Base-by-base conservation (phyloP, 179 eudicot genomes). In the Actinidia polygama region DNA sequence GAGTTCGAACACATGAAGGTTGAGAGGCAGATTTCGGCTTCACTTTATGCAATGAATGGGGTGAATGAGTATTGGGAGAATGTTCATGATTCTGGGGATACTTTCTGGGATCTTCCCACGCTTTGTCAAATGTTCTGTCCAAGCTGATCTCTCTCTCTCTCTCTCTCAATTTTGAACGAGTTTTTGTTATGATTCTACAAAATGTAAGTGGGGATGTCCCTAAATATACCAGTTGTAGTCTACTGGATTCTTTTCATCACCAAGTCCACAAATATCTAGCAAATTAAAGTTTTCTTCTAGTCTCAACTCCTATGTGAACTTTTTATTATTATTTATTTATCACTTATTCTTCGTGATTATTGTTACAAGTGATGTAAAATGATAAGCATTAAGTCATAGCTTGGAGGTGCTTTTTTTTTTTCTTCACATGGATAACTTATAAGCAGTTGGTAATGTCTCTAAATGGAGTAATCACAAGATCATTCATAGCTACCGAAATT, bases 21-120 rank as follows among this genome's bases (percentile, higher is more conserved):
- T 74, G 96, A 95, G 64, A 89, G 90, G 83, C 93, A 89, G 81
- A 89, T 92, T 68, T 88, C 94, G 23, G 85, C 90, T 59, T 89
- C 97, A 0, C 83, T 92, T 77, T 91, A 89, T 12, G 84, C 89
- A 0, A 84, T 84, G 53, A 92, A 93, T 84, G 91, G 91, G 30
- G 87, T 84, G 44, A 90, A 89, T 49, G 96, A 92, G 66, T 91
- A 86, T 75, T 83, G 90, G 81, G 95, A 95, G 59, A 85, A 87
- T 74, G 77, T 87, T 36, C 84, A 89, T 87, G 97, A 93, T 87
- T 89, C 91, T 71, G 74, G 71, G 72, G 94, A 95, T 75, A 77
- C 91, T 36, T 79, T 95, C 30, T 95, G 98, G 98, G 98, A 93
- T 88, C 97, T 93, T 85, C 94, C 98, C 72, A 91, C 92, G 67